A percentile compares a stretch with the other conserved stretches of the same genome.
These are phyloP conservation scores for Amanita polypyramis DNA, from an alignment of 768 basidiomycete genomes.

Conservation along the genomic window DNA sequence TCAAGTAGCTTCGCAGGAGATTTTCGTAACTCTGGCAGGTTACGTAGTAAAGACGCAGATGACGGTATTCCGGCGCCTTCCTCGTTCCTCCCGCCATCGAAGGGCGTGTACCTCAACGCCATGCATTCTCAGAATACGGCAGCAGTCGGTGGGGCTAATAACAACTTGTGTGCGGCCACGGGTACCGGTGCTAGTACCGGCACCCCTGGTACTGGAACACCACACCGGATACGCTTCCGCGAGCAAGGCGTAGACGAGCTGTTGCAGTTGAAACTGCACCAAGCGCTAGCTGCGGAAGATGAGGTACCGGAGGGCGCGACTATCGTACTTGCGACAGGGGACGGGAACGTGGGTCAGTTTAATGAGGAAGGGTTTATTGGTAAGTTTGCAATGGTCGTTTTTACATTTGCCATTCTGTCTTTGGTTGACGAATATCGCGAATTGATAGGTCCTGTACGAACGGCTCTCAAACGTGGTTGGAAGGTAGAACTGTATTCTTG, in stretches of 20 bases:
- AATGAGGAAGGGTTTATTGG: constrained; percentile 87
- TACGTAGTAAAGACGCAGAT: constrained; percentile 8
- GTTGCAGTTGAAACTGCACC: constrained; percentile 85
- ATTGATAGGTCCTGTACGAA: constrained; percentile 56
- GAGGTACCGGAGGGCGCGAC: constrained; percentile 57
- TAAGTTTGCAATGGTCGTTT: constrained; percentile 11
- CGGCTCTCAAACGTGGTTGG: constrained; percentile 86
- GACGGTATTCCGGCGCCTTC: neutral
- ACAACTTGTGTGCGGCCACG: neutral
- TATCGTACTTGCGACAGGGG: constrained; percentile 89
- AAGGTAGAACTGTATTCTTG: constrained; percentile 91
- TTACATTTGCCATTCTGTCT: neutral
- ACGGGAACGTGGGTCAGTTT: constrained; percentile 88
- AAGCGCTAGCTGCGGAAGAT: constrained; percentile 67
- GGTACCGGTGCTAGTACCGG: constrained; percentile 1
- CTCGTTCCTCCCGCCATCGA: neutral
- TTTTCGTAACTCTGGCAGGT: neutral
- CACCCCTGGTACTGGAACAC: constrained; percentile 10
- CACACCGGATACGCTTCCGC: constrained; percentile 48
- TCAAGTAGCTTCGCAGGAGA: neutral
- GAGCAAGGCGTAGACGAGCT: constrained; percentile 96
- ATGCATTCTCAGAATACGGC: neutral
- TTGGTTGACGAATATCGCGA: neutral
- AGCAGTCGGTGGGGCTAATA: neutral
- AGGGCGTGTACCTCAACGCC: neutral